These are phyloP conservation scores for Cenchrus americanus DNA, from an alignment of 176 grass and related monocot species.

Conservation along the genomic window DNA sequence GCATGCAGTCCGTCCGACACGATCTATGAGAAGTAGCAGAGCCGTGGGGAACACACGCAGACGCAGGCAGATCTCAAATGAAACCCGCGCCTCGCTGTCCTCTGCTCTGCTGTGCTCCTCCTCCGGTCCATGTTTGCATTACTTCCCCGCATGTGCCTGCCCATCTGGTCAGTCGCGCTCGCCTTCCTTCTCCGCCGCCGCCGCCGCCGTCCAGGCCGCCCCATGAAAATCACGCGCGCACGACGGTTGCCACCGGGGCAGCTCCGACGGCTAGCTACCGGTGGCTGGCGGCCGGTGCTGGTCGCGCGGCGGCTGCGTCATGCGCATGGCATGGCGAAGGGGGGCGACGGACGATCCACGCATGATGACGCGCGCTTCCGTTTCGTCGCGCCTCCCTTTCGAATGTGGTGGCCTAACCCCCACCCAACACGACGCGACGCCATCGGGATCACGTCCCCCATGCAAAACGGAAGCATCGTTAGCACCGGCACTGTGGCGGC, in stretches of 20 bases:
- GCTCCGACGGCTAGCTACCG: too few species aligned
- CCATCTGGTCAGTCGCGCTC: neutral
- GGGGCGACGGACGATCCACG: neutral
- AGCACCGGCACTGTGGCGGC: neutral
- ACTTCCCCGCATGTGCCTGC: slow-evolving; percentile 29
- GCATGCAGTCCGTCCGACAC: neutral
- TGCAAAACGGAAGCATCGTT: neutral
- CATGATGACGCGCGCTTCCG: neutral
- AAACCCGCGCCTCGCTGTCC: slow-evolving; percentile 35
- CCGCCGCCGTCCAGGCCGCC: neutral
- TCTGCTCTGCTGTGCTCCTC: neutral
- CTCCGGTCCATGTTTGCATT: slow-evolving; percentile 43
- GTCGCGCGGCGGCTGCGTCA: too few species aligned
- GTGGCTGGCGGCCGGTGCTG: too few species aligned
- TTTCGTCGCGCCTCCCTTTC: neutral
- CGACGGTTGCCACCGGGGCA: neutral
- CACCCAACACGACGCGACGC: slow-evolving; percentile 21
- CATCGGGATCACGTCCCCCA: neutral
- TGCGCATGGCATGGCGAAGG: too few species aligned
- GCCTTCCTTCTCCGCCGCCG: too few species aligned
- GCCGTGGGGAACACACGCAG: slow-evolving; percentile 14
- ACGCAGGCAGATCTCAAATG: neutral
- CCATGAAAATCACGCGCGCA: neutral
- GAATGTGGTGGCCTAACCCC: slow-evolving; percentile 46
- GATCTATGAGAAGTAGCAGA: slow-evolving; percentile 1